phyloP scores from a whole-genome alignment of 2,329 filamentous ascomycete genomes.

The Penicillium sp. region DNA sequence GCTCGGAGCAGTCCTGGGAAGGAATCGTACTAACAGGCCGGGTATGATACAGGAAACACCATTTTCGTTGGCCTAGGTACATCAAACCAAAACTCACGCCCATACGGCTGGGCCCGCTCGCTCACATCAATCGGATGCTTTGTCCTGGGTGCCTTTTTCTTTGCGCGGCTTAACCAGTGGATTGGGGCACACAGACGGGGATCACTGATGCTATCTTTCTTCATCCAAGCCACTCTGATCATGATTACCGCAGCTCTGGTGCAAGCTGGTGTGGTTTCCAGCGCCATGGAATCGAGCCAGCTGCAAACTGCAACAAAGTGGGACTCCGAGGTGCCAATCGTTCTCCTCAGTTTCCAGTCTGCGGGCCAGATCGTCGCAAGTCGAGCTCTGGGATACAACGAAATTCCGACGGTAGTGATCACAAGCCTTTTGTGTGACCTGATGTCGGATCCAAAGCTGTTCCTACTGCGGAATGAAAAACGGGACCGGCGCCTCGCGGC shows the following conservation, averaged over 20 bases:
- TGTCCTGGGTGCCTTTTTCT: conserved; percentile 41
- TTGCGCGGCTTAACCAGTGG: conserved; percentile 35
- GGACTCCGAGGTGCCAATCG: conserved; percentile 26
- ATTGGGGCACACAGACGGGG: conserved; percentile 36
- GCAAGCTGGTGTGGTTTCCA: conserved; percentile 32
- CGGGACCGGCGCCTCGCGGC: conserved; percentile 29
- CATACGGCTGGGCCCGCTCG: conserved; percentile 46
- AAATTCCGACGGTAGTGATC: conserved; percentile 36
- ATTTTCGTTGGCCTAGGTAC: conserved; percentile 45
- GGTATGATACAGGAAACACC: conserved; percentile 37
- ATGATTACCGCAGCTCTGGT: conserved; percentile 37
- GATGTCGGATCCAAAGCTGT: conserved; percentile 9
- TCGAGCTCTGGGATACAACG: conserved; percentile 28
- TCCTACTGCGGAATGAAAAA: conserved; percentile 28
- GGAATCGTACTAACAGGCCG: background rate
- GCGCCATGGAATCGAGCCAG: conserved; percentile 13
- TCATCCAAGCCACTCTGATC: conserved; percentile 37
- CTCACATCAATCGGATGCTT: conserved; percentile 42
- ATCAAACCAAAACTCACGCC: conserved; percentile 42
- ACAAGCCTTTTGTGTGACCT: conserved; percentile 22
- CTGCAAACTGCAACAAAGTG: background rate
- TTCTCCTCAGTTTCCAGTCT: conserved; percentile 32
- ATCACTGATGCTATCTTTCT: conserved; percentile 41
- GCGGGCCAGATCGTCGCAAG: conserved; percentile 33
- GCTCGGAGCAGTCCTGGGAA: background rate